phyloP scores from a whole-genome alignment of 2,329 filamentous ascomycete genomes.

The Ophiocordyceps robertsii region DNA sequence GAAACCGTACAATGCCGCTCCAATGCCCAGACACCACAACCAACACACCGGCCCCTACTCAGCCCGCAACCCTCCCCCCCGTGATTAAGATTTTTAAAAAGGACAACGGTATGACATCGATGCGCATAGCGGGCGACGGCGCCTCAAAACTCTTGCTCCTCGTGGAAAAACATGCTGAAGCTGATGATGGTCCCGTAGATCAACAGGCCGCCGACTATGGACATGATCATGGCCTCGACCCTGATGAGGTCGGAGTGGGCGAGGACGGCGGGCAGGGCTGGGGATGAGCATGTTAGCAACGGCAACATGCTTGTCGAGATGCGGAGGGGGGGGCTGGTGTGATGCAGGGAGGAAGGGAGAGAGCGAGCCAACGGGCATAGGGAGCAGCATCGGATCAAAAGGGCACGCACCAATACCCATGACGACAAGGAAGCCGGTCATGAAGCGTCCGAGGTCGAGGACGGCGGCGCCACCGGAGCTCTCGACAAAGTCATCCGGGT shows the following conservation, averaged over 20 bases:
- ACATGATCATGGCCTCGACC: slow-evolving; percentile 85
- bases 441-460: slow-evolving; percentile 87
- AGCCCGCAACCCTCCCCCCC: too few species aligned
- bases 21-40: too few species aligned
- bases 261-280: slow-evolving; percentile 77
- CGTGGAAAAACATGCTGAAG: slow-evolving; percentile 96
- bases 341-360: too few species aligned
- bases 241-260: slow-evolving; percentile 78
- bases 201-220: slow-evolving; percentile 76
- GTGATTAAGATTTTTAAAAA: too few species aligned
- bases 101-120: not conserved
- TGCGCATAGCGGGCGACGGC: not conserved
- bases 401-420: slow-evolving; percentile 79
- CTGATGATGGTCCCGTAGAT: slow-evolving; percentile 98
- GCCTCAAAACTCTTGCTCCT: slow-evolving; percentile 82
- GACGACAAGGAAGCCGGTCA: slow-evolving; percentile 88
- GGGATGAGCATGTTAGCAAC: not conserved
- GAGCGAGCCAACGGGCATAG: too few species aligned
- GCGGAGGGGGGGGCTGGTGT: too few species aligned
- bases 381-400: slow-evolving; percentile 10
- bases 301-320: not conserved
- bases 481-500: slow-evolving; percentile 89
- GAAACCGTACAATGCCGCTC: too few species aligned
- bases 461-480: slow-evolving; percentile 71
- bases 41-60: too few species aligned